These are phyloP conservation scores for Neoboletus subvelutipes DNA, from an alignment of 768 basidiomycete genomes.

Conservation along the genomic window DNA sequence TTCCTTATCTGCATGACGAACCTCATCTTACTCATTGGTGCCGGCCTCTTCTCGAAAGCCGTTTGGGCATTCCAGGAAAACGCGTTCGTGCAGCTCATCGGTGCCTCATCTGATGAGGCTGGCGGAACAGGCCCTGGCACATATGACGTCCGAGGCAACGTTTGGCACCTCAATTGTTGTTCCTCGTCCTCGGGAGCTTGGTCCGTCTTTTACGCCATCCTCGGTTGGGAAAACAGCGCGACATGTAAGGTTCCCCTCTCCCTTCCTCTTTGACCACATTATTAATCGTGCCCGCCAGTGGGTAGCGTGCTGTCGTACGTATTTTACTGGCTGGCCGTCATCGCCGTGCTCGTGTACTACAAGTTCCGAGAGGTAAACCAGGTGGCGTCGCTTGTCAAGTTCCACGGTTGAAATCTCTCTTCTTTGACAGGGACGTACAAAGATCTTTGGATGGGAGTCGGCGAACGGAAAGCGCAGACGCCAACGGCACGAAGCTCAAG, in stretches of 20 bases:
- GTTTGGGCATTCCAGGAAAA: constrained; percentile 72
- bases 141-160: constrained; percentile 75
- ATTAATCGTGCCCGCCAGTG: constrained; percentile 35
- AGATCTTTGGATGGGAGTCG: constrained; percentile 55
- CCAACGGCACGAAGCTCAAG: constrained; percentile 22
- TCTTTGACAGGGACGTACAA: constrained; percentile 60
- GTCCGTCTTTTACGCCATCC: constrained; percentile 80
- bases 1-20: constrained; percentile 94
- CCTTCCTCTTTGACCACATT: not conserved
- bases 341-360: constrained; percentile 61
- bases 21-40: constrained; percentile 88
- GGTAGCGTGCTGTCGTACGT: constrained; percentile 86
- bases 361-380: constrained; percentile 56
- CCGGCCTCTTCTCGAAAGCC: constrained; percentile 85
- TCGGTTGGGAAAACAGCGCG: constrained; percentile 88
- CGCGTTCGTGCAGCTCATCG: constrained; percentile 65
- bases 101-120: constrained; percentile 67
- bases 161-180: constrained; percentile 89
- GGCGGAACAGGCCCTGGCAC: constrained; percentile 80
- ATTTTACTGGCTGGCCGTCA: constrained; percentile 89
- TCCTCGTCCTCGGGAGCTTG: constrained; percentile 65
- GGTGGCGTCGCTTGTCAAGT: not conserved
- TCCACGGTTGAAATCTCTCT: not conserved
- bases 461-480: constrained; percentile 42
- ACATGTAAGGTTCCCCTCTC: constrained; percentile 42